Base-by-base conservation (phyloP, 805 yeast species). In the Kuraishia cidri region DNA sequence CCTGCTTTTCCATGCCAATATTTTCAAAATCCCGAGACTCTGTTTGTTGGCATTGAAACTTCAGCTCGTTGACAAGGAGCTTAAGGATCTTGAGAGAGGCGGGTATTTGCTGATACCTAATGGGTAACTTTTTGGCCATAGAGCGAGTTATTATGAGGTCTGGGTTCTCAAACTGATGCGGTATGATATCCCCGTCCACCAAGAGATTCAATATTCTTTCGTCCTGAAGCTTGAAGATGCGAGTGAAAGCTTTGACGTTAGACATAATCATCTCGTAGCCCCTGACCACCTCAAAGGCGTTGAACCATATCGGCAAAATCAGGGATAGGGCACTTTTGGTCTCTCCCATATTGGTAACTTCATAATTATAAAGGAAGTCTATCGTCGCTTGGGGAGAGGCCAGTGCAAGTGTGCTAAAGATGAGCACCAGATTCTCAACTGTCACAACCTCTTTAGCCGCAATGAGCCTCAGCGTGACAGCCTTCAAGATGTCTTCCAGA, bases 101-200 rank as follows among this genome's bases (percentile, higher is more conserved):
- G 0, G 88, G 63, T 2, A 87, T 64, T 46, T 69, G 74, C 0
- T 82, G 73, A 43, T 69, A 85, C 43, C 65, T 54, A 32, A 73
- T 69, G 0, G 83, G 81, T 68, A 76, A 65, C 11, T 56, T 54
- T 43, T 72, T 76, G 3, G 94, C 75, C 79, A 79, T 82, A 0
- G 96, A 84, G 47, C 97, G 71, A 0, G 97, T 90, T 4, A 85
- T 60, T 23, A 90, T 87, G n/a, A 72, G 44, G 35, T 75, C 81
- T 0, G 70, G 67, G 11, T 64, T 63, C 1, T 51, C 46, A 5
- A 62, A 58, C 29, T 61, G 57, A 45, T 75, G 69, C 3, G 82
- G 77, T 19, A 81, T 57, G 22, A 77, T 57, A 39, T 86, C 86
- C n/a, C 95, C 97, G 41, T 86, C 71, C 1, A 88, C 95, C 4